These are phyloP conservation scores for Hexamita inflata DNA, from an alignment of 208 protist genomes.

Conservation along the genomic window DNA sequence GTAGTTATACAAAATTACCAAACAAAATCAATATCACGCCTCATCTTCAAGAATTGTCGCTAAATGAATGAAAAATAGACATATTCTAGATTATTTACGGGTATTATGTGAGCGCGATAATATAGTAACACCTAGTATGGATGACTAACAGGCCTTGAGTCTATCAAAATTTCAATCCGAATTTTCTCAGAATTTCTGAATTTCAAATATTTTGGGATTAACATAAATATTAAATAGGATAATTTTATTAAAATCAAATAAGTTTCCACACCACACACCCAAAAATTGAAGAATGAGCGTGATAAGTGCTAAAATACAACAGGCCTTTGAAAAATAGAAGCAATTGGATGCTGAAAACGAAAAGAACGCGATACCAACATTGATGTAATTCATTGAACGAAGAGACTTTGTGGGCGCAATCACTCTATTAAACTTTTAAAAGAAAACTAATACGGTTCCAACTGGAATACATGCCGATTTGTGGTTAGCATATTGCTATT, in stretches of 20 bases:
- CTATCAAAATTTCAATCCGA: too few relatives aligned
- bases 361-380: constrained; percentile 12
- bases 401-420: constrained; percentile 12
- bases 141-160: too few relatives aligned
- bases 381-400: constrained; percentile 7
- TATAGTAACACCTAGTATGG: too few relatives aligned
- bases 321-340: constrained; percentile 23
- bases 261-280: neutral
- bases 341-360: neutral
- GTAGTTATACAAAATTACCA: too few relatives aligned
- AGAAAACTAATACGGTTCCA: neutral
- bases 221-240: neutral
- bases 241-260: neutral
- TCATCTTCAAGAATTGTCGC: too few relatives aligned
- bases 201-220: too few relatives aligned
- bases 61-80: too few relatives aligned
- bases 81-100: too few relatives aligned
- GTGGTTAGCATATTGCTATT: constrained; percentile 19
- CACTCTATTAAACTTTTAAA: constrained; percentile 4
- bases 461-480: neutral
- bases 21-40: too few relatives aligned
- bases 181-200: too few relatives aligned
- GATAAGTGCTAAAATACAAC: neutral
- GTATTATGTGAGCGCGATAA: too few relatives aligned
- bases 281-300: neutral